phyloP scores from a whole-genome alignment of 2,329 filamentous ascomycete species.

The Trichoderma koningiopsis region DNA sequence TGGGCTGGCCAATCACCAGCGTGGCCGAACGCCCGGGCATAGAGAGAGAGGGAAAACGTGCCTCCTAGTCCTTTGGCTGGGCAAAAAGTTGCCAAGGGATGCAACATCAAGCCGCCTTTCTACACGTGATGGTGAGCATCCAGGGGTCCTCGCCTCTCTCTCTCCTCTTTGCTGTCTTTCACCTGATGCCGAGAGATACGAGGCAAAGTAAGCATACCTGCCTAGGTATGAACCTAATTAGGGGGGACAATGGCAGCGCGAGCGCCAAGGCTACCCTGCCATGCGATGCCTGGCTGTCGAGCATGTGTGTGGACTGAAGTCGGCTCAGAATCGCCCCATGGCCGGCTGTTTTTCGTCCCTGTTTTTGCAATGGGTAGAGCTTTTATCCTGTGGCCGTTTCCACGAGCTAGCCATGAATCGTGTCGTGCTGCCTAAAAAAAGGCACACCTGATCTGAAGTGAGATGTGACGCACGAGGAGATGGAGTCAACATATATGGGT shows the following conservation, averaged over 20 bases:
- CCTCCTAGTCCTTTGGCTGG: not conserved
- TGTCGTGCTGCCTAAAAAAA: not conserved
- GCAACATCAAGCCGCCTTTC: not conserved
- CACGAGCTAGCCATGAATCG: not conserved
- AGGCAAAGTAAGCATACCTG: conserved; percentile 9
- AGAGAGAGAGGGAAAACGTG: not conserved
- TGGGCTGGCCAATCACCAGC: not conserved
- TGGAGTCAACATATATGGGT: not conserved
- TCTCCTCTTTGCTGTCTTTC: not conserved
- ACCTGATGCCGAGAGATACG: conserved; percentile 20
- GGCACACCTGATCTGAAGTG: not conserved
- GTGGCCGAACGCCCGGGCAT: conserved; percentile 5
- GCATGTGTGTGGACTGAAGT: not conserved
- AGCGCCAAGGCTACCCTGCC: no score
- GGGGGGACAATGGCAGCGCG: not conserved
- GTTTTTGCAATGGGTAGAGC: not conserved
- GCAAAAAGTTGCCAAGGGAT: not conserved
- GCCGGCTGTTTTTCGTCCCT: conserved; percentile 16
- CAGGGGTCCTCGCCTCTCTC: not conserved
- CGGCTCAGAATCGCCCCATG: conserved; percentile 18
- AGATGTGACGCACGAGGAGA: conserved; percentile 6
- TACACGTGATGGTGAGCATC: conserved; percentile 16
- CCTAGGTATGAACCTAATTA: not conserved
- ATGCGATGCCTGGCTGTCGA: not conserved
- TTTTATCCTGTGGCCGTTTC: not conserved